Evolutionary conservation across 2,329 filamentous ascomycete species (phyloP), one percentile per base, ranked within the genome.

Genomic region (Apiospora malaysiana): DNA sequence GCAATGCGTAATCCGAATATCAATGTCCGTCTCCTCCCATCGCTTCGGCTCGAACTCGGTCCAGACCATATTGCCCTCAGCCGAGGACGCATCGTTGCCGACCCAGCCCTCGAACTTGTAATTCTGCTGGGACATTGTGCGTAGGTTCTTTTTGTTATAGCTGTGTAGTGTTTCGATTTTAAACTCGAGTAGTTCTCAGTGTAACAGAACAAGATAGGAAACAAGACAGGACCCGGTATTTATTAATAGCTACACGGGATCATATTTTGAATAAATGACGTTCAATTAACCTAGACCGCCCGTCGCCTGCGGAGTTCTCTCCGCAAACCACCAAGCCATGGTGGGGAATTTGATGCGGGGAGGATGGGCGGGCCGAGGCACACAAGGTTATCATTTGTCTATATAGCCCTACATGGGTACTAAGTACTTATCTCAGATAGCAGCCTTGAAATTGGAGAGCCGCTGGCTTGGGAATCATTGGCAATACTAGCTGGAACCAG

Each of bases 1-100:
- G 73, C 84, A 85, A 76, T 86, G 84, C 37, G 83, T 82, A 69
- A 87, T 78, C 71, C 81, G 78, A 72, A 87, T 83, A 75, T 87
- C 85, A 70, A 87, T 76, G 74, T 86, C 83, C 49, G 80, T 84
- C 72, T 85, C 84, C 70, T 84, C 82, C 82, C 83, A 86, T 4
- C 72, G 70, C 76, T 85, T 86, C 14, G 83, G 83, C 73, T 82
- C 76, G 69, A 84, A 85, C 70, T 83, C 76, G 25, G 25, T 46
- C 71, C 71, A 72, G 18, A 69, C 47, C 71, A 72, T 70, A n/a
- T 72, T 69, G 21, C 71, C 71, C 40, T 72, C 69, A 7, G 66
- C 71, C 32, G 69, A 59, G 1, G 71, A 56, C 4, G 69, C 23
- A 40, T 72, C 71, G 14, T 69, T 69, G 67, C 69, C 69, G 25